Percentiles rank a stretch among this genome's conserved stretches.
phyloP scores from a whole-genome alignment of 202 grass and related monocot species.

The Schoenoplectus triqueter region DNA sequence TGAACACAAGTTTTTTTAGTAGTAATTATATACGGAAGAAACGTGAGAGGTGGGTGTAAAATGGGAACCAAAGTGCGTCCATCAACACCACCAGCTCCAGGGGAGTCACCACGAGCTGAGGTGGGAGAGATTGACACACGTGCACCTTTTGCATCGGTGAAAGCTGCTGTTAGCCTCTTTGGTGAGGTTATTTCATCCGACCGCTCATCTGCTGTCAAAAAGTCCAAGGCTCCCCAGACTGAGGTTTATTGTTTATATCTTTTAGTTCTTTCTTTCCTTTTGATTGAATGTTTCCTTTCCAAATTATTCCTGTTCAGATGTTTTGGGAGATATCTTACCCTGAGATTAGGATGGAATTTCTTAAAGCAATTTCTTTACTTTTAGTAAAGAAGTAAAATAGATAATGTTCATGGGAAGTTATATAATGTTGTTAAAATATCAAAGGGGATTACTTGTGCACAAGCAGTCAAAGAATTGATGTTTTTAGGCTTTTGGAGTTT shows the following conservation, averaged over 20 bases:
- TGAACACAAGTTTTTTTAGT: slow-evolving; percentile 6
- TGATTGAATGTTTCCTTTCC: neutral
- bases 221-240: slow-evolving; percentile 65
- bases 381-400: neutral
- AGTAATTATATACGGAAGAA: slow-evolving; percentile 22
- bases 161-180: slow-evolving; percentile 93
- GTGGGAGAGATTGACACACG: slow-evolving; percentile 88
- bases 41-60: slow-evolving; percentile 33
- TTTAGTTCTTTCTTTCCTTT: slow-evolving; percentile 11
- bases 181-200: slow-evolving; percentile 77
- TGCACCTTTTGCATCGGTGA: slow-evolving; percentile 85
- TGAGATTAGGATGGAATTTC: neutral
- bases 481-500: neutral
- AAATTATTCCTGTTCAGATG: neutral
- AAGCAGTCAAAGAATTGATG: neutral
- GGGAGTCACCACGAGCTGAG: slow-evolving; percentile 58
- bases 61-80: slow-evolving; percentile 68
- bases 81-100: slow-evolving; percentile 11
- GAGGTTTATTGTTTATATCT: slow-evolving; percentile 48
- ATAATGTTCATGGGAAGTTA: neutral
- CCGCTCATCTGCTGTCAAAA: slow-evolving; percentile 49
- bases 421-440: neutral
- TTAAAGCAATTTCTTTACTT: neutral
- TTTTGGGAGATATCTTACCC: neutral
- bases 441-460: neutral